A percentile compares a stretch with the other conserved stretches of the same genome.
phyloP scores from a whole-genome alignment of 2,329 filamentous ascomycete species.

The Chaetomium strumarium region DNA sequence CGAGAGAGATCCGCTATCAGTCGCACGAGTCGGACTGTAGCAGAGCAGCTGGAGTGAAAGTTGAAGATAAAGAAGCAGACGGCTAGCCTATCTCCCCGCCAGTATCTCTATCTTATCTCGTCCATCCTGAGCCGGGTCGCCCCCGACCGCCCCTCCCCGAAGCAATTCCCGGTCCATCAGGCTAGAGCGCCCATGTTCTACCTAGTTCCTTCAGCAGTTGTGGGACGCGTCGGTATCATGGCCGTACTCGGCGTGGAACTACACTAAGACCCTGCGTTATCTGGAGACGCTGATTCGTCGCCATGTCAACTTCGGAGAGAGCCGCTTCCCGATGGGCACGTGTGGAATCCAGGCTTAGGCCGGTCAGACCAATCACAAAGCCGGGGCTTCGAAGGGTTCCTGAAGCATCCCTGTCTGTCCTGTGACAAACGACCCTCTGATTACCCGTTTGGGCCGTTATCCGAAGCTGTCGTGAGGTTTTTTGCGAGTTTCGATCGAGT shows the following conservation, averaged over 20 bases:
- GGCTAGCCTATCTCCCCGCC: too few relatives aligned
- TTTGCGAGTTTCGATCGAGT: conserved; percentile 40
- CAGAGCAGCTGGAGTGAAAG: too few relatives aligned
- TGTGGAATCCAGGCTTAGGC: not conserved
- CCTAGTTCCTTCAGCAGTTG: too few relatives aligned
- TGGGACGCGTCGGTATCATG: not conserved
- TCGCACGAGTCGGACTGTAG: too few relatives aligned
- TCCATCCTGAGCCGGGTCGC: too few relatives aligned
- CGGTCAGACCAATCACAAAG: conserved; percentile 3
- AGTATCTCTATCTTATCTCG: too few relatives aligned
- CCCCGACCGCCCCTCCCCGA: conserved; percentile 3
- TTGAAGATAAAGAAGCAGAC: too few relatives aligned
- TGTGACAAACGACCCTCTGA: not conserved
- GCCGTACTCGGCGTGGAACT: conserved; percentile 3
- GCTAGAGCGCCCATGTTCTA: not conserved
- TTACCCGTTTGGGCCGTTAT: conserved; percentile 15
- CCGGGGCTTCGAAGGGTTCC: not conserved
- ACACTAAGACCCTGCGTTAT: conserved; percentile 16
- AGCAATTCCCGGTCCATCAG: not conserved
- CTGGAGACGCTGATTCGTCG: conserved; percentile 13
- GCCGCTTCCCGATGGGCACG: conserved; percentile 10
- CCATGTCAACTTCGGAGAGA: conserved; percentile 13
- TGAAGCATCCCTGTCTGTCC: not conserved
- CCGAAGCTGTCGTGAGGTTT: conserved; percentile 17
- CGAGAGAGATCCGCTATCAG: too few relatives aligned